These are phyloP conservation scores for Paraconiothyrium sp. DNA, from an alignment of 2,329 filamentous ascomycete genomes.

Conservation along the genomic window DNA sequence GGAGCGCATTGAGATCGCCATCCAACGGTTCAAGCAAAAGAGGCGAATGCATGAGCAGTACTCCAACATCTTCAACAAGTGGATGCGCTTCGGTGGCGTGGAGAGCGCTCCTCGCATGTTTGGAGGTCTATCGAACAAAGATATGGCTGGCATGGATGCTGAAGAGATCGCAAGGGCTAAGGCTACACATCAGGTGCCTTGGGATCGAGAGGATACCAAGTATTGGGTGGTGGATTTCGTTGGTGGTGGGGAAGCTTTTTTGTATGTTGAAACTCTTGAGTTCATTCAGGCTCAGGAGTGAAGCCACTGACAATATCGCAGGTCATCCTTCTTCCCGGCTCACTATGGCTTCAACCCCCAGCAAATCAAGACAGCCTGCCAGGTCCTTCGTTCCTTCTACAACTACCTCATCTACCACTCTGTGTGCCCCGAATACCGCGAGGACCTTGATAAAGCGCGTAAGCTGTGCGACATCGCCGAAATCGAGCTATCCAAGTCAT, in stretches of 20 bases:
- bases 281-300: background rate
- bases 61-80: conserved; percentile 76
- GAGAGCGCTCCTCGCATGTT: conserved; percentile 71
- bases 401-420: conserved; percentile 86
- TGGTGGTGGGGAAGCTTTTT: conserved; percentile 77
- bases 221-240: conserved; percentile 84
- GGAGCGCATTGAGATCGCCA: conserved; percentile 84
- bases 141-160: conserved; percentile 69
- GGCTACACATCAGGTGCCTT: conserved; percentile 68
- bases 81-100: conserved; percentile 84
- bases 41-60: conserved; percentile 76
- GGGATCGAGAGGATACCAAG: conserved; percentile 59
- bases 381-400: conserved; percentile 84
- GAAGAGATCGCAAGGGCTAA: conserved; percentile 71
- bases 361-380: conserved; percentile 67
- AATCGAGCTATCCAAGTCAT: conserved; percentile 70
- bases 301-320: conserved; percentile 47
- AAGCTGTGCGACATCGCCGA: conserved; percentile 72
- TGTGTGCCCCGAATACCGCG: conserved; percentile 82
- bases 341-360: conserved; percentile 63
- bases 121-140: conserved; percentile 67
- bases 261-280: conserved; percentile 62
- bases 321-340: conserved; percentile 64
- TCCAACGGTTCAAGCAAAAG: conserved; percentile 80
- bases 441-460: conserved; percentile 73